phyloP scores from a whole-genome alignment of 495 filamentous ascomycete species.

The Penicillium soppii region DNA sequence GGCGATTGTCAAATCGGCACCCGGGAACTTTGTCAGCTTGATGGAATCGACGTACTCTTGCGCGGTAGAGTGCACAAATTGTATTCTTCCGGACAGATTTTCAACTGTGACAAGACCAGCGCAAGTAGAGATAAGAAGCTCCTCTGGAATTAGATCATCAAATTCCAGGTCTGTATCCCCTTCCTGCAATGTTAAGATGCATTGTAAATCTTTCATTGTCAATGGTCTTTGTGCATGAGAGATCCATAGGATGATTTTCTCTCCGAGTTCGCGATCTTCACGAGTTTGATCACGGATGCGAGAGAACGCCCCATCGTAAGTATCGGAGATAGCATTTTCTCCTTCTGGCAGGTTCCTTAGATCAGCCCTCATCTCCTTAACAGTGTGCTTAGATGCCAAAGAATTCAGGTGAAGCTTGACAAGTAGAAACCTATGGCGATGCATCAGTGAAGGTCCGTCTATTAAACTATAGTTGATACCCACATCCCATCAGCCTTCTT shows the following conservation, averaged over 20 bases:
- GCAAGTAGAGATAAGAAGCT: neutral
- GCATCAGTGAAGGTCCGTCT: neutral
- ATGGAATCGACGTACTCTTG: conserved; percentile 1
- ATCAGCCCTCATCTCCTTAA: neutral
- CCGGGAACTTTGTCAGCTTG: neutral
- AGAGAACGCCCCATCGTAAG: conserved; percentile 2
- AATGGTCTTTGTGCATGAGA: conserved; percentile 1
- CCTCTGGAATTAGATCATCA: neutral
- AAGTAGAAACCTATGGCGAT: neutral
- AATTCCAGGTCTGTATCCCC: neutral
- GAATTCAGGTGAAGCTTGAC: conserved; percentile 1
- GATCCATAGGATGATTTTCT: conserved; percentile 2
- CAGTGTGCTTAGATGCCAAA: neutral
- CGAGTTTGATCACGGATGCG: neutral
- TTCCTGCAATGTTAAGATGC: neutral
- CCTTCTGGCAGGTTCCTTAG: neutral
- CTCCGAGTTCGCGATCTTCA: conserved; percentile 1
- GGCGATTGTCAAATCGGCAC: neutral
- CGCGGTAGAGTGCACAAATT: neutral
- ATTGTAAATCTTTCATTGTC: conserved; percentile 1
- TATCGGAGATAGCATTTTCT: conserved; percentile 1
- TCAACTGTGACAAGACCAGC: conserved; percentile 2
- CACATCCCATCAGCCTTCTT: conserved; percentile 38
- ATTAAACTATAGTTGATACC: neutral
- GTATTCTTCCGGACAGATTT: neutral